Percentiles rank a stretch among this genome's conserved stretches.
Evolutionary conservation across 2,329 filamentous ascomycete species (phyloP).

Genomic region (Trichophyton verrucosum): DNA sequence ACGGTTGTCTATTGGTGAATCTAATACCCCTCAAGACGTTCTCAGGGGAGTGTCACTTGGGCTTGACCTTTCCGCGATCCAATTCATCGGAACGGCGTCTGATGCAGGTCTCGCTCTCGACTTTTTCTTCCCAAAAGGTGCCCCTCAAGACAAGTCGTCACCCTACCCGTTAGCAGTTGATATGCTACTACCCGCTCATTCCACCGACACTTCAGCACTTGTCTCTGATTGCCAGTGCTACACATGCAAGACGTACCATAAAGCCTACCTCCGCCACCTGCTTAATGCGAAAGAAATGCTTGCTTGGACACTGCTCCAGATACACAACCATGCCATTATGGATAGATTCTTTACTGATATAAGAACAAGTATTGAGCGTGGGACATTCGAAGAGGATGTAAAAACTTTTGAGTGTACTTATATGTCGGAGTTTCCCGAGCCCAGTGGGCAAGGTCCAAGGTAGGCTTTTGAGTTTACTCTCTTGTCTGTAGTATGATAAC

Average conservation of each 20-base stretch:
- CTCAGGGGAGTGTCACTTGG: conserved; percentile 65
- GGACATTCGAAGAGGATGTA: conserved; percentile 43
- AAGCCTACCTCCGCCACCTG: conserved; percentile 78
- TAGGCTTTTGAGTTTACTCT: conserved; percentile 20
- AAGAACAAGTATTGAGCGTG: conserved; percentile 48
- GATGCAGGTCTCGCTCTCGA: conserved; percentile 75
- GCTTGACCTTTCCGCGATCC: conserved; percentile 64
- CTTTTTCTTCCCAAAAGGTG: conserved; percentile 55
- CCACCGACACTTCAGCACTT: conserved; percentile 52
- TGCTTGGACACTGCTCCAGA: conserved; percentile 80
- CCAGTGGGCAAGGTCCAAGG: conserved; percentile 65
- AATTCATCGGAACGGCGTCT: conserved; percentile 61
- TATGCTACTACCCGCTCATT: conserved; percentile 57
- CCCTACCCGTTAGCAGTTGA: conserved; percentile 55
- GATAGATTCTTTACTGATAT: conserved; percentile 61
- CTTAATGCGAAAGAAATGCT: conserved; percentile 91
- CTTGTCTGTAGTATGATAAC: not conserved
- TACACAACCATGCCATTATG: conserved; percentile 74
- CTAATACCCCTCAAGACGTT: conserved; percentile 60
- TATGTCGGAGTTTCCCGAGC: conserved; percentile 56
- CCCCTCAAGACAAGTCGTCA: conserved; percentile 12
- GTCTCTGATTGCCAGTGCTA: conserved; percentile 60
- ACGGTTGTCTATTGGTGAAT: conserved; percentile 59
- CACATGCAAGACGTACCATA: conserved; percentile 68
- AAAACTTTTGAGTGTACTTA: conserved; percentile 55